Conservation (phyloP, 768 basidiomycete species). For the Rhodocollybia butyracea region DNA sequence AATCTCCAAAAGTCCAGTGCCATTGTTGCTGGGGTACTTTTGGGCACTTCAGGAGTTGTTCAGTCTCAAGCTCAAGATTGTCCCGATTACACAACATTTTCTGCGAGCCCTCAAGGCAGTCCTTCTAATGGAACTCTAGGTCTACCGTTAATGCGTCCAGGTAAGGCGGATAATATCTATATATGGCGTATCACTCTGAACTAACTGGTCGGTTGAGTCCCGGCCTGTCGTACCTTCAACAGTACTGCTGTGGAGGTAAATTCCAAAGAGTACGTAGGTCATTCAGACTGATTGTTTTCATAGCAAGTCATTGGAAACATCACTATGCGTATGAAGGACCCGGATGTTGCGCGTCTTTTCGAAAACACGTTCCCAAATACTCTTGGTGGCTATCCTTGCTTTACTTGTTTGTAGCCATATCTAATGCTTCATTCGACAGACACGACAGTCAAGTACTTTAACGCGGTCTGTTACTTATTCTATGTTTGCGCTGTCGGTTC, state of each 20-base stretch:
- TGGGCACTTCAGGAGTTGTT: slow-evolving; percentile 9
- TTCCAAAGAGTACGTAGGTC: neutral
- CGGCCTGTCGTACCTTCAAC: slow-evolving; percentile 72
- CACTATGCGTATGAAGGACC: slow-evolving; percentile 68
- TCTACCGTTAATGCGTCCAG: slow-evolving; percentile 73
- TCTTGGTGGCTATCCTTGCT: slow-evolving; percentile 44
- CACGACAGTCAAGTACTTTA: slow-evolving; percentile 78
- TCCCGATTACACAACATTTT: slow-evolving; percentile 38
- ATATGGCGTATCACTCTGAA: too few relatives aligned
- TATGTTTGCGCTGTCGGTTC: neutral
- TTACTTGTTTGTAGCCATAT: neutral
- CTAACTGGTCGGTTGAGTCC: too few relatives aligned
- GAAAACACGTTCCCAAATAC: slow-evolving; percentile 85
- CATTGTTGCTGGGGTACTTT: slow-evolving; percentile 10
- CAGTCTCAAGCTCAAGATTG: slow-evolving; percentile 37
- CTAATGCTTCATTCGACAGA: slow-evolving; percentile 36
- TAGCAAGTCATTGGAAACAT: slow-evolving; percentile 76
- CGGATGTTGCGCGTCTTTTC: slow-evolving; percentile 73
- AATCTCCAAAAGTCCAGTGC: neutral
- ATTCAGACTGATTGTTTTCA: neutral
- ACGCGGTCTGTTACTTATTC: slow-evolving; percentile 35
- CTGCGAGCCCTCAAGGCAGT: slow-evolving; percentile 46
- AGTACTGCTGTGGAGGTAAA: slow-evolving; percentile 70
- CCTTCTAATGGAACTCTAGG: slow-evolving; percentile 57
- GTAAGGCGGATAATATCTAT: too few relatives aligned